Evolutionary conservation across 176 grass and related monocot species (phyloP), one percentile per base, ranked within the genome.

Genomic region (Carex scoparia): DNA sequence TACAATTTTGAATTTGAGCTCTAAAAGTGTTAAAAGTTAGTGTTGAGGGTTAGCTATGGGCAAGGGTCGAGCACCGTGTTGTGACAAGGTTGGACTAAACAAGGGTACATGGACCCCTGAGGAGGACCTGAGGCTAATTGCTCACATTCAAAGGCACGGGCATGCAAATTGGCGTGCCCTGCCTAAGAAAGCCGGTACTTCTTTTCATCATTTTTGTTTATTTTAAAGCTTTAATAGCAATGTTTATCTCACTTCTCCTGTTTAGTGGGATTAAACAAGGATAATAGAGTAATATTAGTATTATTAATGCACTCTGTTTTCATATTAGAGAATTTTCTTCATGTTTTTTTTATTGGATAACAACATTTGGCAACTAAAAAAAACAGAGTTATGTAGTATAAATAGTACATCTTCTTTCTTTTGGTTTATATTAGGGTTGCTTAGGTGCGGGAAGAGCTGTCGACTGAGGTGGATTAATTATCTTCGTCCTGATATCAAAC

Each of bases 381-480:
- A 83, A 62, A 23, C 48, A 68, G 60, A 65, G 14, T 46, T 65
- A 65, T 31, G 9, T 65, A 69, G 53, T 4, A 72, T 44, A 60
- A 63, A 19, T 73, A 10, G 40, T 72, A 72, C 13, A 56, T 60
- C 8, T 63, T 61, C 11, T 44, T 13, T 19, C 31, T 23, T 85
- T 75, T 73, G 2, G 10, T 14, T 38, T 53, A 4, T 60, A 18
- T n/a, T 87, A 1, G 94, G 94, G 1, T 88, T 97, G 15, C 91
- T 92, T 15, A 89, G 94, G 68, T 97, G 94, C 84, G 94, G 94
- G 44, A 97, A 97, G 89, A 97, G 94, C 90, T 97, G 94, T 90
- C 81, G 94, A 65, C 91, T 97, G 38, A 90, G 94, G 14, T 97
- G 94, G 94, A 97, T 97, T 80, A 97, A 97, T 92, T 97, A 97